Evolutionary conservation across 208 protist genomes (phyloP).

Genomic region (Leishmania gerbilli): DNA sequence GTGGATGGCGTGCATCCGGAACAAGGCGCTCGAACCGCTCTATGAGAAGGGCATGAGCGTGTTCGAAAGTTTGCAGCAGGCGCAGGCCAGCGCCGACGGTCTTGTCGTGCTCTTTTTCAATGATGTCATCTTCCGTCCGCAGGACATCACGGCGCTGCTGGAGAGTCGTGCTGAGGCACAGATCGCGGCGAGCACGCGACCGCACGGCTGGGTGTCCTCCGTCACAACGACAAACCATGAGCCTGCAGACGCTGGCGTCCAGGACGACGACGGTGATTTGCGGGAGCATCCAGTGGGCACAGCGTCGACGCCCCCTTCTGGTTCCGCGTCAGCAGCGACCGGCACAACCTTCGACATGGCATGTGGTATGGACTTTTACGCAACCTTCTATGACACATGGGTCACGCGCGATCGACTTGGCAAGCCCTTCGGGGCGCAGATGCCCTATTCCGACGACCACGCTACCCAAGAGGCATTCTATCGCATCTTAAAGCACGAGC

Average conservation of each 20-base stretch:
- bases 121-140: conserved; percentile 72
- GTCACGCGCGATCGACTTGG: conserved; percentile 58
- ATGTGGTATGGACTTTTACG: conserved; percentile 88
- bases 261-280: not conserved
- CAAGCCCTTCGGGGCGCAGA: conserved; percentile 28
- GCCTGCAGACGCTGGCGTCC: not conserved
- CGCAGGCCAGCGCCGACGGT: not conserved
- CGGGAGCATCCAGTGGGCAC: not conserved
- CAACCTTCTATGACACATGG: conserved; percentile 77
- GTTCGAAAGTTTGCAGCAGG: conserved; percentile 24
- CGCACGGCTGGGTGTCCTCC: conserved; percentile 32
- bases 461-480: conserved; percentile 44
- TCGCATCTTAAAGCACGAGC: conserved; percentile 26
- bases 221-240: not conserved
- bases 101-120: conserved; percentile 83
- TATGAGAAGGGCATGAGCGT: conserved; percentile 56
- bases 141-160: conserved; percentile 62
- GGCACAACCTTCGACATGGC: conserved; percentile 75
- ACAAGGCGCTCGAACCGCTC: conserved; percentile 71
- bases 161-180: conserved; percentile 49
- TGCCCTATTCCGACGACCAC: conserved; percentile 60
- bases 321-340: not conserved
- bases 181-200: conserved; percentile 14
- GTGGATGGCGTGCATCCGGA: conserved; percentile 84
- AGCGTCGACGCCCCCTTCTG: not conserved